A percentile compares a stretch with the other conserved stretches of the same genome.
phyloP scores from a whole-genome alignment of 768 basidiomycete species.

The Arthromyces matolae region DNA sequence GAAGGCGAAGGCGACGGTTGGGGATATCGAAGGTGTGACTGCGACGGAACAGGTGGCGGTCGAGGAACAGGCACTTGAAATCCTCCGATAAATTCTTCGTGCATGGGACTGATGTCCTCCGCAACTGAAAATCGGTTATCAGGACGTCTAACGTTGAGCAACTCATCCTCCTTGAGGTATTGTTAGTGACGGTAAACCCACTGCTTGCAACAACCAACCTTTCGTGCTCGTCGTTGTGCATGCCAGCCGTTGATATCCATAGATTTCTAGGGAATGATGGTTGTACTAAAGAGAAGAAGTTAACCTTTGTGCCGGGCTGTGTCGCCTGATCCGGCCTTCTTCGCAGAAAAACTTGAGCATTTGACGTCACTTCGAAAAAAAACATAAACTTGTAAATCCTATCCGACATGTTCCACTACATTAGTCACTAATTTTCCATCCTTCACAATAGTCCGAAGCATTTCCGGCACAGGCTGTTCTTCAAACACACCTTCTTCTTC shows the following conservation, averaged over 20 bases:
- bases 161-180: slow-evolving; percentile 29
- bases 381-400: slow-evolving; percentile 5
- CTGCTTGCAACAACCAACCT: slow-evolving; percentile 32
- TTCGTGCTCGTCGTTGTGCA: slow-evolving; percentile 58
- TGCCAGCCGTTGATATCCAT: slow-evolving; percentile 84
- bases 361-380: slow-evolving; percentile 4
- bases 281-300: background rate
- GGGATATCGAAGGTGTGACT: slow-evolving; percentile 18
- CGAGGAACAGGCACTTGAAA: slow-evolving; percentile 34
- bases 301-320: background rate
- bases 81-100: slow-evolving; percentile 59
- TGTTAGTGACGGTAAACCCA: slow-evolving; percentile 2
- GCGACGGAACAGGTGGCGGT: slow-evolving; percentile 40
- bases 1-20: slow-evolving; percentile 31
- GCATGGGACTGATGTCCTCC: slow-evolving; percentile 57
- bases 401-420: slow-evolving; percentile 84
- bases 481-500: slow-evolving; percentile 91
- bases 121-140: slow-evolving; percentile 53
- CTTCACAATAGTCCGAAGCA: slow-evolving; percentile 82
- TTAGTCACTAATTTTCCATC: slow-evolving; percentile 84
- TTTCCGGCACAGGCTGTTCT: slow-evolving; percentile 91
- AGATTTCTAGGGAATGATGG: slow-evolving; percentile 5
- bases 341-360: background rate
- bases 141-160: slow-evolving; percentile 27
- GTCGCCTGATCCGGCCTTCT: slow-evolving; percentile 15